Base-by-base conservation (phyloP, 1,284 basidiomycete species). In the Coriolopsis trogii region DNA sequence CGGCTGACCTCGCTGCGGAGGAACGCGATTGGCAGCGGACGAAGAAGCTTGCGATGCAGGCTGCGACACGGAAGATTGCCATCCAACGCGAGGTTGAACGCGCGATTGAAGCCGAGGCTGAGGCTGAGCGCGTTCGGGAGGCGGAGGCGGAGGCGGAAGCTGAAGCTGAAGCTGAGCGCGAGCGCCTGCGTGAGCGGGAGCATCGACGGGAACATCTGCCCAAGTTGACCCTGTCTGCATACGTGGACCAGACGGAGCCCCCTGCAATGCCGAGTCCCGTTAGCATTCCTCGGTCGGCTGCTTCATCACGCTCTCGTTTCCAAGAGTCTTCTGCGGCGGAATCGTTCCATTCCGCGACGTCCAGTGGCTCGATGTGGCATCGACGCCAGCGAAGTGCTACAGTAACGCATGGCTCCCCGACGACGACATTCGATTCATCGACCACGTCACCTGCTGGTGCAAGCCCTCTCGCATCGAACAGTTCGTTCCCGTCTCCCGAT, bases 1-100 rank as follows among this genome's bases (percentile, higher is more conserved):
- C 78, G 8, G 76, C 80, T 33, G 94, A 97, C 67, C 74, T 95
- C 29, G 76, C 78, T 30, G 83, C 84, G 4, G 92, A 93, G 63
- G 79, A 82, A 53, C 78, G 79, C 29, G 84, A 87, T 46, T 87
- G 87, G 80, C 79, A 78, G 53, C 71, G 77, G 41, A 81, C 85
- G n/a, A 87, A 85, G 59, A 78, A 77, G 48, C 74, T 88, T 23
- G 91, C 91, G 16, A 70, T 93, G 52, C 81, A 81, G 59, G 84
- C 82, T 21, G 91, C 90, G 7, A 84, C 81, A 34, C 80, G 86
- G 64, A 80, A 80, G 6, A 67, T 91, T n/a, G 77, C 80, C 52
- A 76, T 69, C 49, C 77, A 70, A 64, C 60, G 57, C 56, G 20
- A 52, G 28, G 47, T 43, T 15, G 50, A 56, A 33, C 49, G 53